Base-by-base conservation (phyloP, 2,329 filamentous ascomycete species). In the Dendrostoma leiphaemia region DNA sequence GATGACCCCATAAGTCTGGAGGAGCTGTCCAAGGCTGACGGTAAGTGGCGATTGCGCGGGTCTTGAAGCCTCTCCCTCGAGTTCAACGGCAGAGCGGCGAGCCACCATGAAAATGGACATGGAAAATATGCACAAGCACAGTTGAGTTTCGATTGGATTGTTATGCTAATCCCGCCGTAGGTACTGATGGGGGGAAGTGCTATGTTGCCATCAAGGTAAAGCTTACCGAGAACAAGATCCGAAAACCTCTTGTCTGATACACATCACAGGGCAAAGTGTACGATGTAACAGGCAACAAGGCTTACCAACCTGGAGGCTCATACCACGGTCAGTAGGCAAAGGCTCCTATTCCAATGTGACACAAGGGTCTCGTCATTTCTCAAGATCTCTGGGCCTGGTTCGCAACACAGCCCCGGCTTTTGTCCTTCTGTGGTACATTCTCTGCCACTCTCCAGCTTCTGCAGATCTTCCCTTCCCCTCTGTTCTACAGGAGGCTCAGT, bases 281-380 rank as follows among this genome's bases (percentile, higher is more conserved):
- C 67, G 93, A 99, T 67, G 94, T 99, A 57, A 91, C 84, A 23
- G 89, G 88, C 48, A 99, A 97, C 72, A 85, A 89, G 61, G 85
- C 89, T 15, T 99, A 99, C 69, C 84, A 85, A 44, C 85, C 89
- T 9, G 88, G 85, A 23, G 92, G 90, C 45, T 85, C 87, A 59
- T 99, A 99, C 72, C 82, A 90, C 64, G 89, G 94, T 97, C 78
- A 66, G 80, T 72, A 23, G 31, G n/a, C 12, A 21, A 21, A n/a
- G 6, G 2, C n/a, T 44, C 26, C 19, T 13, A 17, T 48, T 15
- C 12, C 2, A 19, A 15, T 21, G 21, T 41, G 6, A 23, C 6
- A 9, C 19, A 26, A 41, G 37, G 12, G 21, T 10, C 37, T 23
- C 12, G 13, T n/a, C 7, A 21, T 13, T 9, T 6, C 8, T 41